These are phyloP conservation scores for Sindora glabra DNA, from an alignment of 306 rosid genomes.

Conservation along the genomic window DNA sequence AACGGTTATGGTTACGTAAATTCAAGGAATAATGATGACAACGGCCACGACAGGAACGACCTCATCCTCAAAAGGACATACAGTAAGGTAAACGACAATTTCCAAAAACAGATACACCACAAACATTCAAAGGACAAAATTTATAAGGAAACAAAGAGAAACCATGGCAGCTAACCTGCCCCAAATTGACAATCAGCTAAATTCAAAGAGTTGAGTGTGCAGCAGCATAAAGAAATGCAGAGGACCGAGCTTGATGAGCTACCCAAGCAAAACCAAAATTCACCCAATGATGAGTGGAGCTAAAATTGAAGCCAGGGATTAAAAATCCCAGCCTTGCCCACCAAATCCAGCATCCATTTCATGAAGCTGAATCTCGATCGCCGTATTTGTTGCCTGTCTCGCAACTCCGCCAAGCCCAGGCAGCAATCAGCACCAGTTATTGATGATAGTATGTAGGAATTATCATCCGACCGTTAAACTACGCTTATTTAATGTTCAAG, in stretches of 20 bases:
- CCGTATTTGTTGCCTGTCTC: conserved; percentile 18
- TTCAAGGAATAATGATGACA: conserved; percentile 7
- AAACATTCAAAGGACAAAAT: neutral
- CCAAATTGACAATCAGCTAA: neutral
- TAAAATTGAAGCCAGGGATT: conserved; percentile 13
- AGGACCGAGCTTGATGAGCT: conserved; percentile 33
- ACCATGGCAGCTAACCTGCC: neutral
- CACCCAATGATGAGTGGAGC: conserved; percentile 16
- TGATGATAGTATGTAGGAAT: too few species aligned
- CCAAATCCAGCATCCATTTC: conserved; percentile 20
- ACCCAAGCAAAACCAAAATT: conserved; percentile 7
- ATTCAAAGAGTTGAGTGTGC: neutral
- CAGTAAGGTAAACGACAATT: neutral
- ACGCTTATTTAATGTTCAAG: too few species aligned
- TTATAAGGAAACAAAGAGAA: neutral
- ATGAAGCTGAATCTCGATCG: conserved; percentile 30
- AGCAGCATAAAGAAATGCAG: neutral
- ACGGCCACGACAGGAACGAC: neutral
- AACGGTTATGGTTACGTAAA: neutral
- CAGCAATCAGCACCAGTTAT: neutral
- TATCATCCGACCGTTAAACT: too few species aligned
- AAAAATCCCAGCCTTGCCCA: conserved; percentile 22
- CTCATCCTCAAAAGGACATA: too few species aligned
- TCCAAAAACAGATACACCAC: neutral
- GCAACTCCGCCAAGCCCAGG: conserved; percentile 19